Conservation (phyloP, 352 stramenopile species). For the Phytophthora pinifolia region DNA sequence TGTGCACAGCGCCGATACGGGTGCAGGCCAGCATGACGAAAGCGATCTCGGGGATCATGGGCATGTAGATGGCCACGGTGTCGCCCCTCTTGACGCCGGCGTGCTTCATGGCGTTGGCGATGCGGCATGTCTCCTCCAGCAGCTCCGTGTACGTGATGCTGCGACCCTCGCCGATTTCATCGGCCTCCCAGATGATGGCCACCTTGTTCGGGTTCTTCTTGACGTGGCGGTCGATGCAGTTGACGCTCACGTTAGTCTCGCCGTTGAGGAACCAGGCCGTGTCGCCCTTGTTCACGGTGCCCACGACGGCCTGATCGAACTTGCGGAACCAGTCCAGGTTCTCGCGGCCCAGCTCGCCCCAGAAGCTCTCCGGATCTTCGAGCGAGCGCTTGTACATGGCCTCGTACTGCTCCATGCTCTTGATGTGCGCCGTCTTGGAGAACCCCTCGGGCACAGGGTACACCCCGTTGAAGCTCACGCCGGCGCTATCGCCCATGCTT, state of each 20-base stretch:
- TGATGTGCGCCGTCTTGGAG: slow-evolving; percentile 60
- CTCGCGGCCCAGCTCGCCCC: slow-evolving; percentile 85
- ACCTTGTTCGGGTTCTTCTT: slow-evolving; percentile 72
- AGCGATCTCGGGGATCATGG: slow-evolving; percentile 97
- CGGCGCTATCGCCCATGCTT: slow-evolving; percentile 32
- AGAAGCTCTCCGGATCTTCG: slow-evolving; percentile 90
- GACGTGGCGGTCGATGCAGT: slow-evolving; percentile 96
- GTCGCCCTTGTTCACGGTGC: slow-evolving; percentile 89
- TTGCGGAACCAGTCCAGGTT: slow-evolving; percentile 93
- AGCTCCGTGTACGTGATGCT: slow-evolving; percentile 45
- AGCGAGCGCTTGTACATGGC: slow-evolving; percentile 86
- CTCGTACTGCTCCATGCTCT: slow-evolving; percentile 77
- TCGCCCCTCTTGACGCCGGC: slow-evolving; percentile 88
- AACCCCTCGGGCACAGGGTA: slow-evolving; percentile 34
- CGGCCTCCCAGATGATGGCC: slow-evolving; percentile 97
- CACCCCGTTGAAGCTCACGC: slow-evolving; percentile 31
- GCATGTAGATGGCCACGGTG: slow-evolving; percentile 98
- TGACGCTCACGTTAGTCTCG: slow-evolving; percentile 93
- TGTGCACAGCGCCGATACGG: slow-evolving; percentile 96
- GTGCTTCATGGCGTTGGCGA: slow-evolving; percentile 95
- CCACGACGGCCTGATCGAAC: slow-evolving; percentile 86
- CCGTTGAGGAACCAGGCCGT: slow-evolving; percentile 93
- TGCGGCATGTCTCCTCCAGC: slow-evolving; percentile 65
- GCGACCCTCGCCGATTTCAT: slow-evolving; percentile 90
- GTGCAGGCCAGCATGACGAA: slow-evolving; percentile 98